These are phyloP conservation scores for Globisporangium camurandrum DNA, from an alignment of 352 stramenopile genomes.

Conservation along the genomic window DNA sequence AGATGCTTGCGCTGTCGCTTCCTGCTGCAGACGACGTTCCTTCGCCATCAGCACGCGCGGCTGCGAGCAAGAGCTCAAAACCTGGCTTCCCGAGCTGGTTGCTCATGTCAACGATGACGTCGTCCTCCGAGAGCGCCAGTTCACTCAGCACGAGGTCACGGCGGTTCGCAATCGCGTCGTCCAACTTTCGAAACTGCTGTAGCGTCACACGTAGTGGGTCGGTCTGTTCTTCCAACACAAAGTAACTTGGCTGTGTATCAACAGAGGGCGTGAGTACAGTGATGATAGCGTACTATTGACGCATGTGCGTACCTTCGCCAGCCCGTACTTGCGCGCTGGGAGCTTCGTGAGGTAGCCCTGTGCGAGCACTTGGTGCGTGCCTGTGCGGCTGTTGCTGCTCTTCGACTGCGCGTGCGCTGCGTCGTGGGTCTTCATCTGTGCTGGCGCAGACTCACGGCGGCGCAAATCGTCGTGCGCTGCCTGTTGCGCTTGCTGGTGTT, in stretches of 20 bases:
- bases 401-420: not conserved
- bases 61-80: slow-evolving; percentile 38
- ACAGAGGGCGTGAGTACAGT: not conserved
- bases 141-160: slow-evolving; percentile 26
- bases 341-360: slow-evolving; percentile 51
- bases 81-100: slow-evolving; percentile 36
- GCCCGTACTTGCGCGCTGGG: slow-evolving; percentile 46
- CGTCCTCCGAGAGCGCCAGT: slow-evolving; percentile 37
- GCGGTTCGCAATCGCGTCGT: slow-evolving; percentile 15
- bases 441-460: slow-evolving; percentile 1
- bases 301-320: slow-evolving; percentile 26
- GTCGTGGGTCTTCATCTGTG: not conserved
- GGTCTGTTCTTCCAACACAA: slow-evolving; percentile 36
- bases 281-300: not conserved
- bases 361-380: slow-evolving; percentile 23
- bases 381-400: not conserved
- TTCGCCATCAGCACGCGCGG: not conserved
- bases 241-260: slow-evolving; percentile 33
- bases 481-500: not conserved
- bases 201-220: slow-evolving; percentile 26
- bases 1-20: no score
- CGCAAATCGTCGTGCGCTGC: not conserved
- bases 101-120: slow-evolving; percentile 47
- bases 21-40: not conserved
- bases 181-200: slow-evolving; percentile 37